Evolutionary conservation across 345 rosid genomes (phyloP), one percentile per base, ranked within the genome.

Genomic region (Camelina neglecta): DNA sequence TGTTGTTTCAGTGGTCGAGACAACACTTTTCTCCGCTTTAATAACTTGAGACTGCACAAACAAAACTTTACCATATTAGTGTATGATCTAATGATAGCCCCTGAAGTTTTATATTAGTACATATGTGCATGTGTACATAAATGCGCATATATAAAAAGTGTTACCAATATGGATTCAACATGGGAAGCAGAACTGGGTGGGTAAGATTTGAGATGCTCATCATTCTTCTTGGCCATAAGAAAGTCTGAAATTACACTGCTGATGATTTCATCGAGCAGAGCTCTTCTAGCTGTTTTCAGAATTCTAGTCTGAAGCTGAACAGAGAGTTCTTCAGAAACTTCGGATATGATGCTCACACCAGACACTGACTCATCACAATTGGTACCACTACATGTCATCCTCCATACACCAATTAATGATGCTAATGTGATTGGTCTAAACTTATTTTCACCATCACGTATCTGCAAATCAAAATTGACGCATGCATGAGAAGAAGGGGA

Each of bases 231-330:
- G 42, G 75, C 66, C 72, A 78, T 75, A 62, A 77, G 72, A 50
- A 81, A 84, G 61, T 88, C 96, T 49, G 88, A 78, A 60, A 93
- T 87, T 48, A 83, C 74, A 66, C 80, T 76, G 75, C 91, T 79
- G 58, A 93, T 87, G 76, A 96, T 86, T 81, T 93, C 97, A 81
- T 96, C 94, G n/a, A 96, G 74, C 15, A 88, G 72, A 77, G 88
- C 88, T 79, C 93, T 84, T 67, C 98, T 94, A 51, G 94, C 93
- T 36, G 83, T 80, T 83, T 87, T 90, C 84, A 93, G 75, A 65
- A 96, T 85, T 71, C 92, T 93, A 49, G 83, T 57, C 70, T 93
- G 99, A 79, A 96, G 83, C 82, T 93, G 90, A 71, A 68, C 74
- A 78, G 97, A 89, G 78, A 96, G 82, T 57, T 76, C 91, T 72